Conservation (phyloP, 192 early-diverging fungal genomes). For the Chytriomyces sp. region DNA sequence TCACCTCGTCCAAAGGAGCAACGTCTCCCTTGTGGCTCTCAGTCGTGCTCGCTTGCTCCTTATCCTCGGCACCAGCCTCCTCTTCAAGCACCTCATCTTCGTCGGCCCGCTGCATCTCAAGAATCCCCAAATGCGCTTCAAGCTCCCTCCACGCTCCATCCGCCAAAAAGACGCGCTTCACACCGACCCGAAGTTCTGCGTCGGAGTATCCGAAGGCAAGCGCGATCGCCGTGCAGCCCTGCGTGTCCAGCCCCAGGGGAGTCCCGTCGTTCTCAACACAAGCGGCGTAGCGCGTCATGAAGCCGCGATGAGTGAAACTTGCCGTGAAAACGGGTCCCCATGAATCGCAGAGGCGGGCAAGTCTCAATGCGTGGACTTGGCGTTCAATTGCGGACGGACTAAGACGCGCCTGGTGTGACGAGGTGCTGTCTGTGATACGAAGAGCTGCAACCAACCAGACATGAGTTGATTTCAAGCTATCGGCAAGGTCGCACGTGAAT, state of each 20-base stretch:
- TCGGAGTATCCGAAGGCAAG: neutral
- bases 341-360: neutral
- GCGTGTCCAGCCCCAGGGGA: neutral
- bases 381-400: neutral
- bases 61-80: conserved; percentile 24
- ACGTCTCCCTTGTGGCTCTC: neutral
- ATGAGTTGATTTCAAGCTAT: neutral
- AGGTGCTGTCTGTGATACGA: neutral
- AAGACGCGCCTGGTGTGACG: neutral
- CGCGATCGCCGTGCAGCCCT: neutral
- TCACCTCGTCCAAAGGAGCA: neutral
- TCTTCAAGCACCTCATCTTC: conserved; percentile 4
- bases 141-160: conserved; percentile 35
- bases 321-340: neutral
- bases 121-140: conserved; percentile 30
- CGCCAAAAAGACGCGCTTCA: conserved; percentile 27
- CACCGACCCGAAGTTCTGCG: neutral
- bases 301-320: neutral
- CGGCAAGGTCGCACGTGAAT: neutral
- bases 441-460: neutral
- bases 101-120: conserved; percentile 14
- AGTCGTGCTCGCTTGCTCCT: conserved; percentile 20
- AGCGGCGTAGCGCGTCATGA: neutral
- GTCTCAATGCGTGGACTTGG: neutral
- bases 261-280: neutral